Conservation (phyloP, 768 basidiomycete species). For the Neoboletus magnificus region DNA sequence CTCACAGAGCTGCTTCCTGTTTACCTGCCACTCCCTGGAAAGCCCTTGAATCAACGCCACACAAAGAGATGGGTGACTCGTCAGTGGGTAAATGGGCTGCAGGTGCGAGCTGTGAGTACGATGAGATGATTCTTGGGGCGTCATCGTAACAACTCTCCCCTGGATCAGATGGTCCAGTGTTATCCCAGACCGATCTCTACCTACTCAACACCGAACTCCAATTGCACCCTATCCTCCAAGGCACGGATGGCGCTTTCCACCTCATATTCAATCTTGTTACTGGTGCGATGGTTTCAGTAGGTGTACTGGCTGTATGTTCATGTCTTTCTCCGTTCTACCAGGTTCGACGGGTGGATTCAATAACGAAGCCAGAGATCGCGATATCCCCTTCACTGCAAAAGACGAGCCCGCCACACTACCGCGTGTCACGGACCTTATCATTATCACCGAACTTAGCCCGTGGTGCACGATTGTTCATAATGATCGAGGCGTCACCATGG, state of each 20-base stretch:
- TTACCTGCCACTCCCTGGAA: background rate
- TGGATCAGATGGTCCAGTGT: conserved; percentile 67
- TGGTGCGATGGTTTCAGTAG: conserved; percentile 39
- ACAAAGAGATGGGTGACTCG: conserved; percentile 26
- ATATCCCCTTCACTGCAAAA: conserved; percentile 50
- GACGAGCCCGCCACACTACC: conserved; percentile 71
- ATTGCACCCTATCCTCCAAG: conserved; percentile 69
- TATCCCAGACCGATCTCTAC: conserved; percentile 79
- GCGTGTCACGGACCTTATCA: conserved; percentile 54
- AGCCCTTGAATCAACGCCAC: background rate
- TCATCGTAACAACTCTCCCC: background rate
- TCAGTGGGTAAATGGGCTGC: conserved; percentile 34
- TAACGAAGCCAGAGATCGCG: conserved; percentile 53
- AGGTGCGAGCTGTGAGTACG: conserved; percentile 34
- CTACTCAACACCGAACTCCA: conserved; percentile 67
- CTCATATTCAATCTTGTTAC: conserved; percentile 70
- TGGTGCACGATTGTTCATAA: conserved; percentile 80
- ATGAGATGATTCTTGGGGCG: background rate
- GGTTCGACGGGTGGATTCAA: conserved; percentile 65
- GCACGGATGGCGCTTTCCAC: conserved; percentile 47
- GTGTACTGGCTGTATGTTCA: background rate
- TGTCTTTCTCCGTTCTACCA: conserved; percentile 14
- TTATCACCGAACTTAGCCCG: conserved; percentile 61
- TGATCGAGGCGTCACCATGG: conserved; percentile 69
- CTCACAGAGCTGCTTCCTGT: background rate